Conservation (phyloP, 1,284 basidiomycete genomes). For the Papiliotrema laurentii region DNA sequence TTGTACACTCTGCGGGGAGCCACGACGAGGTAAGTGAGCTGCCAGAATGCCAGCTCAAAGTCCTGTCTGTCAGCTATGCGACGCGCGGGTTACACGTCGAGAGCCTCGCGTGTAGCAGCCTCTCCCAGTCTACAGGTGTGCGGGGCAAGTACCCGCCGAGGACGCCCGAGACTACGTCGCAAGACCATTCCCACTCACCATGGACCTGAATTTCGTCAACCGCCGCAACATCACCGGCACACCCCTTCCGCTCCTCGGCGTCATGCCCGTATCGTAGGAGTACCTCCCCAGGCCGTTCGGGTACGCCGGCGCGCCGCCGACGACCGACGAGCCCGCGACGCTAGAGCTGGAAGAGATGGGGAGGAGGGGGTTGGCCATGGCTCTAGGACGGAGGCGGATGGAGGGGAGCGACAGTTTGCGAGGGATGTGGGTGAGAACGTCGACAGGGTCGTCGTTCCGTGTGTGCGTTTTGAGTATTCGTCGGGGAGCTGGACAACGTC, state of each 20-base stretch:
- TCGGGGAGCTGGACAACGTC: too few relatives aligned
- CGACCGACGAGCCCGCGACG: neutral
- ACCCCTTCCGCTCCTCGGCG: constrained; percentile 41
- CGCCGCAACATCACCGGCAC: constrained; percentile 73
- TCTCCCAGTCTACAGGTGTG: neutral
- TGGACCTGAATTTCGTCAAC: constrained; percentile 73
- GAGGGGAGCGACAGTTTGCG: neutral
- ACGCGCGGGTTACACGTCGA: too few relatives aligned
- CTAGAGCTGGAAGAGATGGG: constrained; percentile 1
- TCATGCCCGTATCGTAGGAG: neutral
- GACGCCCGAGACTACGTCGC: too few relatives aligned
- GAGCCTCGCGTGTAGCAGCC: neutral
- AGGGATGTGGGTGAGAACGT: neutral
- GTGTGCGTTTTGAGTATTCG: neutral
- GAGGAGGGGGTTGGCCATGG: constrained; percentile 3
- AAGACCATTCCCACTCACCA: constrained; percentile 55
- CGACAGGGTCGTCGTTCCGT: neutral
- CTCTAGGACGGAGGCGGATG: constrained; percentile 4
- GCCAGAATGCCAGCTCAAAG: constrained; percentile 91
- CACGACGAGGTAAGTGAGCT: constrained; percentile 83
- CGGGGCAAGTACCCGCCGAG: too few relatives aligned
- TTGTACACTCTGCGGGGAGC: constrained; percentile 80
- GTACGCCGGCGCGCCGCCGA: neutral
- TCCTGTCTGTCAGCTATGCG: constrained; percentile 61
- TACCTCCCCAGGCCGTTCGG: neutral